Base-by-base conservation (phyloP, 139 green algal genomes). In the Chlamydomonas sp. region DNA sequence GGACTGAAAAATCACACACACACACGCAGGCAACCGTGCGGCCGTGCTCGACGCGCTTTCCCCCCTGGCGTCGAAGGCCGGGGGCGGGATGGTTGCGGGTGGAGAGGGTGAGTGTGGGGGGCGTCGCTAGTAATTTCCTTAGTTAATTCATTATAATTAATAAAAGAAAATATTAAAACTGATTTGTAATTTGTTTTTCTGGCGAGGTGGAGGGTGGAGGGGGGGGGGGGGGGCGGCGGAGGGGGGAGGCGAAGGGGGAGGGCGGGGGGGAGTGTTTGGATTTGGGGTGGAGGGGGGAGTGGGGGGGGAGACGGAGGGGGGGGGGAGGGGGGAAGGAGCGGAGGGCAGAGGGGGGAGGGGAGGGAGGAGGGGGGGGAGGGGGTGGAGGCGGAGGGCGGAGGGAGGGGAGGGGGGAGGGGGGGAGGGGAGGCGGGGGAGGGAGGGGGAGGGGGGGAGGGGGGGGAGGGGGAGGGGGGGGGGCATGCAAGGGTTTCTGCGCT, bases 1-100 rank as follows among this genome's bases (percentile, higher is more conserved):
- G 43, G 43, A 20, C 16, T 54, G 20, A 54, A 54, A 54, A 54
- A 54, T 54, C 13, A 54, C 13, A 54, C 13, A 54, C 13, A 20
- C 43, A 54, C 43, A 26, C 16, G 43, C 43, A 33, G 62, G 62
- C 34, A 69, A 92, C 58, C 65, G 85, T 24, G 67, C 60, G 8
- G 69, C 50, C 3, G 50, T 90, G 2, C 35, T 87, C 5, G 79
- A 89, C 3, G 88, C 90, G 22, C 69, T 96, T 24, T 69, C 36
- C 6, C 37, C 58, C 34, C 35, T 69, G 37, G 35, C 10, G 3
- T 4, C 60, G 13, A 10, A 43, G 30, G 54, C 24, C 30, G 54
- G 24, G 22, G 54, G 54, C 26, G 54, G 54, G 22, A 10, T 20
- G 24, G 26, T 64, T 10, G 54, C 54, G 30, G 26, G 54, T 10